Evolutionary conservation across 2,329 filamentous ascomycete genomes (phyloP).

Genomic region (Colletotrichum nymphaeae): DNA sequence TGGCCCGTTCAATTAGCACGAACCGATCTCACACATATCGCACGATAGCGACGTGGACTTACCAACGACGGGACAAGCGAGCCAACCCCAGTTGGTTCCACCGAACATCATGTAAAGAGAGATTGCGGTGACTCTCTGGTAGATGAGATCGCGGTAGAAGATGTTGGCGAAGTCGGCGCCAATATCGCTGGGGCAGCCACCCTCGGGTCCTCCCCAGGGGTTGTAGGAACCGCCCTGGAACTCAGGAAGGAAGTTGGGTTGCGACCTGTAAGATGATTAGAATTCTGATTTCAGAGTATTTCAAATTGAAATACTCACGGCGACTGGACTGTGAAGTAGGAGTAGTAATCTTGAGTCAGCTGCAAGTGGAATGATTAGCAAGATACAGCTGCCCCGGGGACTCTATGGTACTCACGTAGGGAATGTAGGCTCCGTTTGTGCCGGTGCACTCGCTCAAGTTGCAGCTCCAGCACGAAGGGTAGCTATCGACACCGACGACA

Average conservation of each 20-base stretch:
- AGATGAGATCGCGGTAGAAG: slow-evolving; percentile 72
- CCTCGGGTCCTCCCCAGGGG: slow-evolving; percentile 70
- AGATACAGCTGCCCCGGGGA: no score
- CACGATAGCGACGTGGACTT: neutral
- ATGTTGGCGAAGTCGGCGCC: slow-evolving; percentile 71
- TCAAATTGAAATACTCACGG: slow-evolving; percentile 37
- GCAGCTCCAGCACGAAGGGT: slow-evolving; percentile 71
- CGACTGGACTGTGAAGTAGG: slow-evolving; percentile 45
- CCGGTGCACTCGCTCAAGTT: slow-evolving; percentile 70
- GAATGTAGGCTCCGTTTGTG: slow-evolving; percentile 68
- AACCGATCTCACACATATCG: neutral
- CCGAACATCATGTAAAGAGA: slow-evolving; percentile 75
- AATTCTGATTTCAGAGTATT: neutral
- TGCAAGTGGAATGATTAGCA: neutral
- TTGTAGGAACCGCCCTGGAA: slow-evolving; percentile 72
- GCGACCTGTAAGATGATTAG: slow-evolving; percentile 41
- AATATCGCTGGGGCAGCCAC: slow-evolving; percentile 64
- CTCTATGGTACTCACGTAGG: slow-evolving; percentile 54
- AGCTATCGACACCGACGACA: slow-evolving; percentile 63
- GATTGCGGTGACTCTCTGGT: slow-evolving; percentile 68
- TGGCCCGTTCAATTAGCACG: neutral
- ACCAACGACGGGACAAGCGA: slow-evolving; percentile 65
- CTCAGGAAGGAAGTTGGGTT: slow-evolving; percentile 67
- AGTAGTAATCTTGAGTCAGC: slow-evolving; percentile 30
- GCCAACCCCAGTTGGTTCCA: slow-evolving; percentile 72